Evolutionary conservation across 768 basidiomycete species (phyloP), one percentile per base, ranked within the genome.

Genomic region (Lentinula raphanica): DNA sequence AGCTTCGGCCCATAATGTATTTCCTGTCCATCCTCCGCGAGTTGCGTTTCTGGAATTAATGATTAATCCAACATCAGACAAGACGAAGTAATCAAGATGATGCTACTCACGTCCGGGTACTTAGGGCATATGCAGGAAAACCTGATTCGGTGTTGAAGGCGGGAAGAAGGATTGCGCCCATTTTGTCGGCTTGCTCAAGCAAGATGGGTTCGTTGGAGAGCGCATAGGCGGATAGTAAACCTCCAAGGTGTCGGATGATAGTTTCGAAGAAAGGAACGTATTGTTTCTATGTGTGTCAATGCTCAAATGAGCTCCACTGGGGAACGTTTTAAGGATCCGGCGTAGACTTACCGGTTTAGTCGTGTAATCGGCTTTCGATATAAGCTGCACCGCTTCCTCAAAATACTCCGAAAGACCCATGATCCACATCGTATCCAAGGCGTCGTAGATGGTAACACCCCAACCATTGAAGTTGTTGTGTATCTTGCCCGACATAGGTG

Each of bases 391-490:
- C 1, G 85, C 84, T 1, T 81, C 73, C 36, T 78, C 67, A 64
- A 90, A 92, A 62, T 92, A 83, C 0, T 84, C 77, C 25, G 81
- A 71, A n/a, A 93, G 73, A 5, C 80, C 90, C 84, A 93, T 86
- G 42, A 94, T 78, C 74, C 86, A 82, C 76, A 95, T 83, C 1
- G 90, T 89, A 64, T 92, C 90, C 38, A 94, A 74, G 0, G 88
- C 82, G 63, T 94, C 93, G 51, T 91, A 76, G 45, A 92, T 71
- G 4, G 87, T 84, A 12, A 88, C 76, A 60, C 76, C 82, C 87
- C 81, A 83, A 29, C 79, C 81, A 65, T 82, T 82, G 66, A 81
- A 70, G 40, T 83, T 83, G 69, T 83, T 73, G 0, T 74, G 72
- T 19, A 67, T 69, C 2, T 64, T 64, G 7, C 80, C 83, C 6